Conservation (phyloP, 2,329 filamentous ascomycete genomes). For the Fusarium oligoseptatum region DNA sequence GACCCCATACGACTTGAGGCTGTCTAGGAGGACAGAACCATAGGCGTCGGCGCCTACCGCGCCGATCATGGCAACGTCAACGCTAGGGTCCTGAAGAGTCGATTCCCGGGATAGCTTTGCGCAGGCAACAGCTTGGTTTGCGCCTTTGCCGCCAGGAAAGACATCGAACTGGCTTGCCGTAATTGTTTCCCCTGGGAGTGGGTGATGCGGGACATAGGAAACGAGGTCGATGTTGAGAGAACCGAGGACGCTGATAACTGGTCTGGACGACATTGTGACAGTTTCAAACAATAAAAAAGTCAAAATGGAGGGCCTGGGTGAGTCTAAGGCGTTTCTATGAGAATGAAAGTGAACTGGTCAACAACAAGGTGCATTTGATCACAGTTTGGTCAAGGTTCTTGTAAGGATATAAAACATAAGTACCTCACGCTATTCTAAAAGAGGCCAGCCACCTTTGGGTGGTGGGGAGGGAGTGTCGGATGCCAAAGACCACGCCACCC, state of each 20-base stretch:
- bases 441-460: neutral
- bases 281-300: neutral
- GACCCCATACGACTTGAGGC: slow-evolving; percentile 62
- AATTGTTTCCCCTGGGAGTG: slow-evolving; percentile 76
- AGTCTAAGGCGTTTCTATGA: neutral
- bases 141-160: slow-evolving; percentile 77
- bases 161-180: slow-evolving; percentile 74
- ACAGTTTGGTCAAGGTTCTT: too few species aligned
- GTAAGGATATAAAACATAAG: too few species aligned
- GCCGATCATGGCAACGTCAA: slow-evolving; percentile 68
- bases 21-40: slow-evolving; percentile 59
- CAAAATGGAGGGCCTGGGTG: neutral
- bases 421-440: neutral
- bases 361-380: too few species aligned
- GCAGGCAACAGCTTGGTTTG: slow-evolving; percentile 80
- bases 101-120: slow-evolving; percentile 66
- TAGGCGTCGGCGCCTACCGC: slow-evolving; percentile 69
- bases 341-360: neutral
- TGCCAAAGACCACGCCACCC: neutral
- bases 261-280: neutral
- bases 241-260: slow-evolving; percentile 62
- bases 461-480: neutral
- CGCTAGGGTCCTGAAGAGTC: slow-evolving; percentile 27
- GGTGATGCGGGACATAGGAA: slow-evolving; percentile 76
- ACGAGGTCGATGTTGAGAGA: slow-evolving; percentile 82